Conservation (phyloP, 148 eudicot species). For the Silene uniflora region DNA sequence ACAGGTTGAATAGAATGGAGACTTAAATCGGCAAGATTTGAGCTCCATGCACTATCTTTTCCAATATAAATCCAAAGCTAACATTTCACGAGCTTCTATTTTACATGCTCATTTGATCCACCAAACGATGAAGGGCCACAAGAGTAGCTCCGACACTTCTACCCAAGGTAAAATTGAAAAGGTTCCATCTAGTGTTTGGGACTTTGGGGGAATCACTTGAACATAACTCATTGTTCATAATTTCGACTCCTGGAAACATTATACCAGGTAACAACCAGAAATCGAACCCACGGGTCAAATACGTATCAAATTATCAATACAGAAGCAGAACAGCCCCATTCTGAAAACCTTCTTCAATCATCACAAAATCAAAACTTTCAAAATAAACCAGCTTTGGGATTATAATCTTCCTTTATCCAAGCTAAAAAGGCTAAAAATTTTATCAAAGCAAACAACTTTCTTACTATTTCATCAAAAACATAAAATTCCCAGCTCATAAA, state of each 20-base stretch:
- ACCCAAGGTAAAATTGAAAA: not conserved
- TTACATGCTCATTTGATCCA: not conserved
- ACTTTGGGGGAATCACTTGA: not conserved
- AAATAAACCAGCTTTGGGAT: not conserved
- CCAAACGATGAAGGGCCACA: not conserved
- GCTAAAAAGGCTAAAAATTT: not conserved
- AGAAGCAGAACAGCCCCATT: conserved; percentile 5
- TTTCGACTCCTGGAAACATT: not conserved
- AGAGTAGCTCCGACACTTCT: not conserved
- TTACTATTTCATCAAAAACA: not conserved
- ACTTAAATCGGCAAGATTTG: too few relatives aligned
- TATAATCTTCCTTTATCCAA: not conserved
- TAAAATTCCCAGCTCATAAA: not conserved
- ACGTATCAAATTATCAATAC: not conserved
- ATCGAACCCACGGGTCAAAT: not conserved
- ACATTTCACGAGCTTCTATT: not conserved
- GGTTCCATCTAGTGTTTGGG: conserved; percentile 12
- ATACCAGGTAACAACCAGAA: not conserved
- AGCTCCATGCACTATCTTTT: too few relatives aligned
- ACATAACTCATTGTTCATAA: not conserved
- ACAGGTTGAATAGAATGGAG: too few relatives aligned
- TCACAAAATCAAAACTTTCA: conserved; percentile 12
- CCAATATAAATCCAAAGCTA: too few relatives aligned
- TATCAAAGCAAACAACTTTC: conserved; percentile 2
- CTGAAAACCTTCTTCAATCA: conserved; percentile 10